phyloP scores from a whole-genome alignment of 805 yeast species.

The Candida methanosorbosa region DNA sequence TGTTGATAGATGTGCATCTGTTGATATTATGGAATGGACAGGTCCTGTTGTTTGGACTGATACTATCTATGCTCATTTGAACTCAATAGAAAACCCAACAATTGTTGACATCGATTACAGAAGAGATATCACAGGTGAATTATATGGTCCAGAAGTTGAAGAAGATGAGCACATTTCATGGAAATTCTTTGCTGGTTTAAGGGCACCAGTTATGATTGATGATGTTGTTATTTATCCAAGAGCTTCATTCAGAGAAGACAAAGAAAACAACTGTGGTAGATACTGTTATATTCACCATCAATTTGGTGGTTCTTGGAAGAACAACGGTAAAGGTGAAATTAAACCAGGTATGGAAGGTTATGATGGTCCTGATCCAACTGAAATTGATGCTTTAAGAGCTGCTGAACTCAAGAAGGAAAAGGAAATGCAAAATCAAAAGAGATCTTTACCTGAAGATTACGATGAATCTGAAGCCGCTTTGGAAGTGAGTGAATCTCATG shows the following conservation, averaged over 20 bases:
- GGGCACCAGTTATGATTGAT: conserved; percentile 25
- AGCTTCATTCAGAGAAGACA: conserved; percentile 25
- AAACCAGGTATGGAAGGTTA: conserved; percentile 21
- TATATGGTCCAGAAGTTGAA: conserved; percentile 23
- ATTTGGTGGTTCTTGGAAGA: conserved; percentile 29
- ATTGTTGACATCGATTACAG: conserved; percentile 24
- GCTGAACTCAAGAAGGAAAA: conserved; percentile 7
- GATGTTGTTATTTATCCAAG: conserved; percentile 26
- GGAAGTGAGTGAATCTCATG: not conserved
- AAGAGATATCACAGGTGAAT: conserved; percentile 19
- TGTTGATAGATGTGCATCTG: conserved; percentile 26
- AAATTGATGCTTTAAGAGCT: conserved; percentile 9
- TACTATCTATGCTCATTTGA: conserved; percentile 56
- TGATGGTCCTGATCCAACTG: conserved; percentile 15
- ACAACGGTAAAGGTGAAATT: conserved; percentile 26
- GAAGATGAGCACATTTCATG: conserved; percentile 21
- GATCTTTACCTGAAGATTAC: no score
- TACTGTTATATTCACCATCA: conserved; percentile 25
- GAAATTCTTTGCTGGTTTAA: conserved; percentile 25
- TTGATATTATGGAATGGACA: conserved; percentile 63
- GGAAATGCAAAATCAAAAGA: conserved; percentile 1
- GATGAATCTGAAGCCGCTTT: not conserved
- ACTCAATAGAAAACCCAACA: conserved; percentile 27
- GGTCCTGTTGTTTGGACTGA: conserved; percentile 80
- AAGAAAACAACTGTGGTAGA: conserved; percentile 25